Conservation (phyloP, 202 grass and related monocot genomes). For the Saccharum hybrid region DNA sequence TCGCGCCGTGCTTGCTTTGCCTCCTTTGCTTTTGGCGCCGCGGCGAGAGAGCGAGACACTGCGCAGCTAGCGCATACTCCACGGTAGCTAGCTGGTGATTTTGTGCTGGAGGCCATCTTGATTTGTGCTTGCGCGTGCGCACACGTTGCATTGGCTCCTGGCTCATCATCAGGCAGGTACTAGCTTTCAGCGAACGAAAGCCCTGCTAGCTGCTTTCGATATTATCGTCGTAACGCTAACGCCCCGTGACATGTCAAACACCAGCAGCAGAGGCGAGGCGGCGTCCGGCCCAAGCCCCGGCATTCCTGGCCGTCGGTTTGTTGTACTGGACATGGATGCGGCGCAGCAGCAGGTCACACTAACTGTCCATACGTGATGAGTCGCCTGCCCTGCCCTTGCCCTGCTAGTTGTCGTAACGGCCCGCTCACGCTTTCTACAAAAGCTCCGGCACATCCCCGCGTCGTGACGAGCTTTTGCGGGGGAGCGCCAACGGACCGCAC, state of each 20-base stretch:
- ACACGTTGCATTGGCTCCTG: neutral
- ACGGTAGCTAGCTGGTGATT: neutral
- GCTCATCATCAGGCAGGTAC: neutral
- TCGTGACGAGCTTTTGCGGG: neutral
- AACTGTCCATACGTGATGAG: too few relatives aligned
- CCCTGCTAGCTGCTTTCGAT: neutral
- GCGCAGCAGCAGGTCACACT: too few relatives aligned
- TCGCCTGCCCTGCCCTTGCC: too few relatives aligned
- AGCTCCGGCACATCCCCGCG: neutral
- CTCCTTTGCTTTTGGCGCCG: too few relatives aligned
- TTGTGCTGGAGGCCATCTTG: neutral
- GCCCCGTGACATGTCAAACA: neutral
- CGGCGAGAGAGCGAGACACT: too few relatives aligned
- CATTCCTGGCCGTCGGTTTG: slow-evolving; percentile 1
- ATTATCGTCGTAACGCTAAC: neutral
- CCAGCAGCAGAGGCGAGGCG: neutral
- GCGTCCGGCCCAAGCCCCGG: neutral
- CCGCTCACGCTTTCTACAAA: slow-evolving; percentile 4
- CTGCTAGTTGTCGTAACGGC: slow-evolving; percentile 35
- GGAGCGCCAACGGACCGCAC: neutral
- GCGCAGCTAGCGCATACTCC: too few relatives aligned
- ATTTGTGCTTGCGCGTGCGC: neutral
- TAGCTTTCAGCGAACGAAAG: neutral
- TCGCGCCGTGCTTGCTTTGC: slow-evolving; percentile 3
- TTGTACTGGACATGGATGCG: too few relatives aligned